These are phyloP conservation scores for Penicillium longicatenatum DNA, from an alignment of 495 filamentous ascomycete species.

Conservation along the genomic window DNA sequence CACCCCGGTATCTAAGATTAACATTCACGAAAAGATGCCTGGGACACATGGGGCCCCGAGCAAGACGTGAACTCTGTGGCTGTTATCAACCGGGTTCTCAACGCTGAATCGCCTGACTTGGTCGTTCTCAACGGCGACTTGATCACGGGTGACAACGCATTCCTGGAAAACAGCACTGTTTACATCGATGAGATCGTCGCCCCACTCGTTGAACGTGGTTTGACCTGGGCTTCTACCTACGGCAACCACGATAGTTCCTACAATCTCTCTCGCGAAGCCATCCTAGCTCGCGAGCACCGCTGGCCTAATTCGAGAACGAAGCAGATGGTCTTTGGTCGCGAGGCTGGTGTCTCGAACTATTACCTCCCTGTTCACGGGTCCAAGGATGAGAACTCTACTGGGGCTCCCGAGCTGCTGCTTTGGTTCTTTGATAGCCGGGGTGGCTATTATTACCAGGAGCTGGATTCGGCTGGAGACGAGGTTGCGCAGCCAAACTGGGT, in stretches of 20 bases:
- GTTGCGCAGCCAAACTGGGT: constrained; percentile 40
- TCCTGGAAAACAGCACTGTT: constrained; percentile 53
- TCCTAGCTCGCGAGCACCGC: constrained; percentile 55
- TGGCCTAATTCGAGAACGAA: constrained; percentile 54
- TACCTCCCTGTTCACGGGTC: constrained; percentile 53
- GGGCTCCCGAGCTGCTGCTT: constrained; percentile 50
- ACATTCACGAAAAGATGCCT: constrained; percentile 29
- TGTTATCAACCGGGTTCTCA: constrained; percentile 60
- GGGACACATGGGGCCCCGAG: constrained; percentile 53
- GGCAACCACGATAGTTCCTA: constrained; percentile 69
- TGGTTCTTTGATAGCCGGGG: constrained; percentile 76
- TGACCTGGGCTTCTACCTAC: constrained; percentile 68
- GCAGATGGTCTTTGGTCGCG: constrained; percentile 38
- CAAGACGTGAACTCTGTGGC: constrained; percentile 60
- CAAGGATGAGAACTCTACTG: constrained; percentile 23
- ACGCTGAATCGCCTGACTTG: constrained; percentile 54
- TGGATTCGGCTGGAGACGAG: constrained; percentile 32
- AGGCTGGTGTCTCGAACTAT: constrained; percentile 65
- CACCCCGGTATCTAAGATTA: background rate
- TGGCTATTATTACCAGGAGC: constrained; percentile 54
- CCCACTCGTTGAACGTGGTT: constrained; percentile 50
- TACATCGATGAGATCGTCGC: constrained; percentile 65
- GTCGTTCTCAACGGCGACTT: constrained; percentile 73
- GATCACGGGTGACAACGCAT: constrained; percentile 68
- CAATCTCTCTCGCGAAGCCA: constrained; percentile 55